Percentiles rank a stretch among this genome's conserved stretches.
phyloP scores from a whole-genome alignment of 2,329 filamentous ascomycete genomes.

The Stachybotrys chlorohalonatus region DNA sequence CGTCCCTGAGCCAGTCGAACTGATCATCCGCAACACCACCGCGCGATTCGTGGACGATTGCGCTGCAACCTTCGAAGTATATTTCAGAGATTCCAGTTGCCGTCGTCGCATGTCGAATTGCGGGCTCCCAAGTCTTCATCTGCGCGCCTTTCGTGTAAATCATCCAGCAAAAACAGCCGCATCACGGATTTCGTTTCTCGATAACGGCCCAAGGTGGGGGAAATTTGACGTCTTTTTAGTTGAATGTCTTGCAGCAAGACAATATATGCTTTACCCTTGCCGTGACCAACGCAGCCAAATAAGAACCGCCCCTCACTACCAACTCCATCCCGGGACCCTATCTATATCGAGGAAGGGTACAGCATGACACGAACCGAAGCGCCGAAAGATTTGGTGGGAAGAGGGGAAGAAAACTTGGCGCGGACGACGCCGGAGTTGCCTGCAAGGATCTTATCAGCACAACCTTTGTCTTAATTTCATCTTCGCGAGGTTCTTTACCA shows the following conservation, averaged over 20 bases:
- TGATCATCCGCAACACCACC: background rate
- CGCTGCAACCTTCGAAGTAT: background rate
- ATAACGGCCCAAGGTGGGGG: constrained; percentile 16
- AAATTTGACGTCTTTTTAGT: constrained; percentile 42
- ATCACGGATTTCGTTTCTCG: constrained; percentile 8
- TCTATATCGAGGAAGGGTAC: constrained; percentile 98
- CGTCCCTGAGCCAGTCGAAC: background rate
- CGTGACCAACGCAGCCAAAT: constrained; percentile 50
- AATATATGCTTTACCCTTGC: constrained; percentile 46
- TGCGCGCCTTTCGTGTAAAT: background rate
- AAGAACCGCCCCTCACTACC: constrained; percentile 53
- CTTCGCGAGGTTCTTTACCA: constrained; percentile 47
- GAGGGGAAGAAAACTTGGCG: constrained; percentile 93
- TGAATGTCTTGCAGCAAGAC: constrained; percentile 46
- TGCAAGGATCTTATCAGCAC: constrained; percentile 23
- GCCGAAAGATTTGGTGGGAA: constrained; percentile 94
- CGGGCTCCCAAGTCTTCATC: background rate
- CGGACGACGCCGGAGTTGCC: constrained; percentile 97
- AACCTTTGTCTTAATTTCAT: too few species aligned
- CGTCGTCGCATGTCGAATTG: background rate
- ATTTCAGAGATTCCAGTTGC: background rate
- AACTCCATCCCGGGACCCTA: constrained; percentile 50
- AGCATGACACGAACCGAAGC: constrained; percentile 95
- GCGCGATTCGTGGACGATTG: background rate
- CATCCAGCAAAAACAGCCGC: background rate